Base-by-base conservation (phyloP, 352 stramenopile species). In the Phytophthora aleatoria region DNA sequence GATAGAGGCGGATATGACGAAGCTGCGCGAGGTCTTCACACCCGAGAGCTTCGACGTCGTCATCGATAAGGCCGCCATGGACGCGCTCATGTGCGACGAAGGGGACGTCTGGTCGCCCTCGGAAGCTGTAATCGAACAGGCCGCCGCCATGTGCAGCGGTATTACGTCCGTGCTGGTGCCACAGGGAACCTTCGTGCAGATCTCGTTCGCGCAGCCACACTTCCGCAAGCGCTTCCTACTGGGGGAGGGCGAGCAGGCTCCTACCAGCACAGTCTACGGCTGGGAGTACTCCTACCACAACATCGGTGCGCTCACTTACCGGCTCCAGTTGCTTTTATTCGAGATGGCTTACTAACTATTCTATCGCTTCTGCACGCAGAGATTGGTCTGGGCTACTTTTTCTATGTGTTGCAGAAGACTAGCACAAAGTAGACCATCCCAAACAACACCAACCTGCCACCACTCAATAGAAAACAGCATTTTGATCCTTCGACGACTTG, bases 21-120 rank as follows among this genome's bases (percentile, higher is more conserved):
- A 78, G 49, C 45, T 87, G 36, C 30, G 38, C 16, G 67, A 81
- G 9, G 38, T 64, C 3, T 94, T 91, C 64, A 30, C 24, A 0
- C 38, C 61, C 13, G 50, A 56, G 9, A 71, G 20, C 16, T 95
- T 95, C 51, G 87, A 95, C 59, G 70, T 92, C 13, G 82, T 95
- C 20, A 82, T 95, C 30, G 87, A 95, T 64, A 95, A 95, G 67
- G 87, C 87, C 24, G 83, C 83, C 12, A 95, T 95, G 87, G 87
- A 95, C 59, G 87, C 87, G 24, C 72, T 95, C 26, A 86, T 94
- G 65, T 81, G 78, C 31, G 81, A 89, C 49, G 83, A 91, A 64
- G 82, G 76, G 41, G 83, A 92, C 64, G 80, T 85, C 8, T 94
- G 87, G 87, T 83, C 81, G 15, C 87, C 87, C 2, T 74, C 76